Percentiles rank a stretch among this genome's conserved stretches.
Conservation (phyloP, 352 stramenopile species). For the Pythium inflatum region DNA sequence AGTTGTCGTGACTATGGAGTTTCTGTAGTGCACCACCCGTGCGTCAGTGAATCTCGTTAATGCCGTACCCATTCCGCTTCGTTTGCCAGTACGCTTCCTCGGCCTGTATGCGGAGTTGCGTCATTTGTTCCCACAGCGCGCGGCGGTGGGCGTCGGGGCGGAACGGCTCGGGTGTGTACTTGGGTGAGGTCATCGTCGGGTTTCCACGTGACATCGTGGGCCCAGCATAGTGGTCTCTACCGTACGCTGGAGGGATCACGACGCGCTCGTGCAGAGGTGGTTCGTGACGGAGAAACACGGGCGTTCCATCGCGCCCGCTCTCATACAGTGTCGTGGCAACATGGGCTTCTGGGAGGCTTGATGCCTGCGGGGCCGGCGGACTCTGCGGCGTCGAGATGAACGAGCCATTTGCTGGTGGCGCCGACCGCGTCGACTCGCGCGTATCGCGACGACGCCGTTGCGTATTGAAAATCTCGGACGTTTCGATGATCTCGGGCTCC, state of each 20-base stretch:
- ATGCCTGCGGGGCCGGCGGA: neutral
- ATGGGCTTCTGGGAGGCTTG: neutral
- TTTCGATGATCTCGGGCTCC: conserved; percentile 24
- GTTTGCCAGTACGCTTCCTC: conserved; percentile 67
- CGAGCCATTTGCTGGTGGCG: too few relatives aligned
- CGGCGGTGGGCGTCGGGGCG: conserved; percentile 20
- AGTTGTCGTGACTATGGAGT: too few relatives aligned
- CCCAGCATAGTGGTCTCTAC: too few relatives aligned
- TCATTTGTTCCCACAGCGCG: conserved; percentile 56
- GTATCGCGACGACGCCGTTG: conserved; percentile 7
- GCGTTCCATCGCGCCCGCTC: neutral
- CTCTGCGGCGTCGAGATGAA: neutral
- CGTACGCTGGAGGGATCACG: too few relatives aligned
- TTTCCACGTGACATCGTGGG: too few relatives aligned
- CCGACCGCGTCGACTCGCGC: neutral
- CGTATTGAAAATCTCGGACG: conserved; percentile 22
- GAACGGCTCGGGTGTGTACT: conserved; percentile 1
- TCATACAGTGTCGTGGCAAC: conserved; percentile 15
- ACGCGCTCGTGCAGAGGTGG: too few relatives aligned
- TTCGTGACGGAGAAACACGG: neutral
- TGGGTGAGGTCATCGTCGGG: too few relatives aligned
- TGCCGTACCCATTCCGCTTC: conserved; percentile 41
- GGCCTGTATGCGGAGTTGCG: conserved; percentile 54
- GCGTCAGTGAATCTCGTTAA: conserved; percentile 6
- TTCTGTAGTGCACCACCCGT: too few relatives aligned